phyloP scores from a whole-genome alignment of 73 alveolate species.

The Paramecium caudatum region DNA sequence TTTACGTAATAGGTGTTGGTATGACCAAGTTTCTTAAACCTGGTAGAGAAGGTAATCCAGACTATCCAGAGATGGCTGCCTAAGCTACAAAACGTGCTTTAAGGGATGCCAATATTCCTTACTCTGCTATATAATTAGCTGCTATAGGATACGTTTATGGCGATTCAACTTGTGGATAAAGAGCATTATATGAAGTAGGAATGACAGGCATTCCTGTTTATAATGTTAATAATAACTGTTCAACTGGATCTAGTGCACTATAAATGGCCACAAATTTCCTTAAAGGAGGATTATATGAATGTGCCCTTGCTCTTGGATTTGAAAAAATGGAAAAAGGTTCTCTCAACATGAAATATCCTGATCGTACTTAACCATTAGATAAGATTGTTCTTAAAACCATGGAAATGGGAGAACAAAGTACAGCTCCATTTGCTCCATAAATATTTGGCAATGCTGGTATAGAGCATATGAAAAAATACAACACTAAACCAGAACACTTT shows the following conservation, averaged over 20 bases:
- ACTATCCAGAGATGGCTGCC: slow-evolving; percentile 89
- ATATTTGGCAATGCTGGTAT: slow-evolving; percentile 92
- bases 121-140: slow-evolving; percentile 81
- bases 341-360: slow-evolving; percentile 81
- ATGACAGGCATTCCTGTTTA: slow-evolving; percentile 91
- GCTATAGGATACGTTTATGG: slow-evolving; percentile 92
- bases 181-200: slow-evolving; percentile 92
- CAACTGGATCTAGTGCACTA: slow-evolving; percentile 92
- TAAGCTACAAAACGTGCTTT: slow-evolving; percentile 87
- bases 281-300: slow-evolving; percentile 81
- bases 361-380: slow-evolving; percentile 85
- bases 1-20: slow-evolving; percentile 94
- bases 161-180: slow-evolving; percentile 92
- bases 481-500: slow-evolving; percentile 88
- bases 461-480: slow-evolving; percentile 92
- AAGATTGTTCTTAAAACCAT: slow-evolving; percentile 76
- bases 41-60: slow-evolving; percentile 82
- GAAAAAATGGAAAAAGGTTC: slow-evolving; percentile 90
- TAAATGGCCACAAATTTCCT: slow-evolving; percentile 80
- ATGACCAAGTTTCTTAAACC: slow-evolving; percentile 95
- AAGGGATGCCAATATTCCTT: slow-evolving; percentile 84
- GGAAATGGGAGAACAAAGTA: slow-evolving; percentile 80
- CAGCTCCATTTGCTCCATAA: slow-evolving; percentile 89
- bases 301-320: slow-evolving; percentile 91
- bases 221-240: slow-evolving; percentile 92